Evolutionary conservation across 352 stramenopile species (phyloP), one percentile per base, ranked within the genome.

Genomic region (Phytophthora syringae): DNA sequence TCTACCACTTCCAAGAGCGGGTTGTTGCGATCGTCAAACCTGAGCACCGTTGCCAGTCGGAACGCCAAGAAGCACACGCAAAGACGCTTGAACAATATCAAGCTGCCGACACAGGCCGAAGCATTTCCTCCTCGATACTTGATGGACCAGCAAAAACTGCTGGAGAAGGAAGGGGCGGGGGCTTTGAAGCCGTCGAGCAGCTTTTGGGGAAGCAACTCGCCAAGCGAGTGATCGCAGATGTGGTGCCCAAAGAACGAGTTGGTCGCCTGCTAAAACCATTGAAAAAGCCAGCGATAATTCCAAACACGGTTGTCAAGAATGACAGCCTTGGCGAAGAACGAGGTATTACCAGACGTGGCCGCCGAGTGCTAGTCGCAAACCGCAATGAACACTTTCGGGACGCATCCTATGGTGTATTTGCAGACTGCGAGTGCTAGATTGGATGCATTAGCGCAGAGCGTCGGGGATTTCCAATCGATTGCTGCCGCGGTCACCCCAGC

Each of bases 401-500:
- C 45, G 65, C 62, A 43, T 69, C 53, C 48, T 28, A 48, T 18
- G 22, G 61, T 48, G 44, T 51, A 20, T 48, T 62, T 18, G 28
- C 18, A 15, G 43, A 43, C 24, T 53, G 27, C 49, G 12, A 11
- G 40, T 36, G 7, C 32, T 50, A 13, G 34, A 64, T 15, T 53
- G 20, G 24, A 28, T 56, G 60, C 5, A 42, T 45, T 45, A 45
- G 39, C n/a, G 25, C n/a, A 88, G 58, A 24, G 68, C 52, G 2
- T 58, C 57, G 10, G 82, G 82, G n/a, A 89, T 67, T 47, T 79
- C 70, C 25, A 90, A 66, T 15, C 73, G 77, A 22, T 77, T 69
- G 43, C 71, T 76, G 6, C 52, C 59, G 10, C 74, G 67, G 32
- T 90, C 76, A n/a, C 83, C 83, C 83, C 83, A 92, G 68, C 83